Conservation (phyloP, 1,139 yeast genomes). For the Yamadazyma conglobata region DNA sequence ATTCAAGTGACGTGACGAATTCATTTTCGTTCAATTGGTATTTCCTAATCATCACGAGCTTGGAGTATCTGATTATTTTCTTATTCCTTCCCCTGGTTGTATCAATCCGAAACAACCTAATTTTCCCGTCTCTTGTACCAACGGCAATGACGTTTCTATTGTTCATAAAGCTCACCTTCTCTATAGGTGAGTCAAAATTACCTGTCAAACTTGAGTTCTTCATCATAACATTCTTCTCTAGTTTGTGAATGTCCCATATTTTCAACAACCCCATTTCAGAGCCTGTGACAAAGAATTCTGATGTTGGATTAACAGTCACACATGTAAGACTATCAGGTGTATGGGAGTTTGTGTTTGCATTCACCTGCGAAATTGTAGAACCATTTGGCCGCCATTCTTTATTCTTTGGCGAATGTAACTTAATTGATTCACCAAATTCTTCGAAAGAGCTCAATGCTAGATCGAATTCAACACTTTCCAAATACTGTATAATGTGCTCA, state of each 20-base stretch:
- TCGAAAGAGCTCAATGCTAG: constrained; percentile 58
- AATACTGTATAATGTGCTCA: constrained; percentile 56
- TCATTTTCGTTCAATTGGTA: constrained; percentile 34
- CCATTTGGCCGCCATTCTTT: constrained; percentile 36
- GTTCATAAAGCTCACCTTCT: constrained; percentile 50
- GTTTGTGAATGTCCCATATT: constrained; percentile 71
- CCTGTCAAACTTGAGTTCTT: constrained; percentile 49
- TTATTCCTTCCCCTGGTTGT: constrained; percentile 35
- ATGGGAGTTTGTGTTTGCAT: constrained; percentile 19
- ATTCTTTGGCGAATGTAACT: constrained; percentile 8
- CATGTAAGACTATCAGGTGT: constrained; percentile 45
- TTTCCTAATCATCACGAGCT: constrained; percentile 44
- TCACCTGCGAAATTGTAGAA: constrained; percentile 51
- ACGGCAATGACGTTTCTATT: constrained; percentile 67
- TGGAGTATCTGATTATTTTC: constrained; percentile 29
- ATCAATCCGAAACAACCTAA: constrained; percentile 58
- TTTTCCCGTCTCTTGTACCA: constrained; percentile 60
- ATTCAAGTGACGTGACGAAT: constrained; percentile 33
- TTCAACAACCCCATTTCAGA: constrained; percentile 69
- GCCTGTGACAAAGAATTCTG: constrained; percentile 71
- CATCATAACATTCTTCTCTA: constrained; percentile 64
- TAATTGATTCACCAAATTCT: constrained; percentile 56
- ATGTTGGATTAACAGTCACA: constrained; percentile 57
- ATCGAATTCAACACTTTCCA: constrained; percentile 50
- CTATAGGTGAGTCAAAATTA: constrained; percentile 47